Evolutionary conservation across 495 filamentous ascomycete genomes (phyloP), one percentile per base, ranked within the genome.

Genomic region (Wilcoxina mikolae): DNA sequence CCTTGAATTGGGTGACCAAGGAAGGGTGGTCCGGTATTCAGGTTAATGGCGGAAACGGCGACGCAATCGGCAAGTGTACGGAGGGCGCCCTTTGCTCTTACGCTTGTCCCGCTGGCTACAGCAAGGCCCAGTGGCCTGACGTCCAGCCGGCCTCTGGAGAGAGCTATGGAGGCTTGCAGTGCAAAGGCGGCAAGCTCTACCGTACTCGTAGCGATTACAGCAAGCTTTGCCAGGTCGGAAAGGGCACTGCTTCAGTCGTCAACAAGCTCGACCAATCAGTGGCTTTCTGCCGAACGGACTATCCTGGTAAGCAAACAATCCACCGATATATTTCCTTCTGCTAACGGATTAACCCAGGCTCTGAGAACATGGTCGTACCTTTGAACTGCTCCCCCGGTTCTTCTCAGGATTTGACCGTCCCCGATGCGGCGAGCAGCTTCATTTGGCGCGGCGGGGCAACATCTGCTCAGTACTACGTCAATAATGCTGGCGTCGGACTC

Each of bases 391-490:
- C 61, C 17, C 65, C 81, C 50, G 84, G 83, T 39, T 60, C 66
- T 10, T 72, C 67, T 9, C 73, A 74, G 55, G 67, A 74, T 27
- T 68, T 98, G 60, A 85, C 86, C 58, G 83, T 82, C 73, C 85
- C 91, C 26, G 69, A 83, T 51, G 77, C 79, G 23, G 62, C 62
- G 33, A 71, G 67, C 41, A 54, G 56, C 4, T 98, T 85, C 76
- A 66, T 71, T 44, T 93, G 85, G 82, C 55, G 85, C 64, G 79
- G 78, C 59, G 74, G 75, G 69, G 22, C 64, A 18, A 96, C 91
- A 49, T 89, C 84, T 28, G 88, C 89, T 44, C 93, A 98, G 71
- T 98, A 96, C 77, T 98, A 98, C 65, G 76, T 95, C 72, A 96
- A 96, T 78, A 81, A 81, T 58, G 72, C 74, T 56, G 87, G 85